phyloP scores from a whole-genome alignment of 768 basidiomycete genomes.

The Rhizopogon sp. region DNA sequence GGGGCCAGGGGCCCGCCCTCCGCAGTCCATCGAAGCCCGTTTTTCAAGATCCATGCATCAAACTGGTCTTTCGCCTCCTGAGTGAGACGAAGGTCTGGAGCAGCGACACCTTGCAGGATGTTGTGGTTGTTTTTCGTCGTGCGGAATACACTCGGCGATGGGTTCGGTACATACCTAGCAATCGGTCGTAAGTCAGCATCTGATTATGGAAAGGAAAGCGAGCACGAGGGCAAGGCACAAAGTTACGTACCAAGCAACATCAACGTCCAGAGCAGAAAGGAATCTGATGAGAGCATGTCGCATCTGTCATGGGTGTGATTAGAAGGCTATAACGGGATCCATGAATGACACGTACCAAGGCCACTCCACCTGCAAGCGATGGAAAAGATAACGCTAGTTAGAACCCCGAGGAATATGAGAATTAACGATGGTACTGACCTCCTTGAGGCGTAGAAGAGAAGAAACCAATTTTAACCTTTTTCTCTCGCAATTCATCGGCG shows the following conservation, averaged over 20 bases:
- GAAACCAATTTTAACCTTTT: slow-evolving; percentile 87
- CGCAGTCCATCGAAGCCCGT: slow-evolving; percentile 83
- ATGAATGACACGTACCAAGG: slow-evolving; percentile 57
- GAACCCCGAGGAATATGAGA: slow-evolving; percentile 8
- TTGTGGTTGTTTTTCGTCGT: slow-evolving; percentile 96
- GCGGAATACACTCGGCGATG: slow-evolving; percentile 85
- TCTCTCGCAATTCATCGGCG: slow-evolving; percentile 79
- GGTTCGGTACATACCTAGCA: slow-evolving; percentile 80
- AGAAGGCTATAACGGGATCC: not conserved
- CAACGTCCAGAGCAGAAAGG: slow-evolving; percentile 73
- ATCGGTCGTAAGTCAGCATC: slow-evolving; percentile 2
- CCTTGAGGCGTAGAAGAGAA: slow-evolving; percentile 96
- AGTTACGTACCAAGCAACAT: slow-evolving; percentile 69
- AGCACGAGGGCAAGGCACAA: not conserved
- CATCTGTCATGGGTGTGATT: slow-evolving; percentile 51
- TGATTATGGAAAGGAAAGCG: not conserved
- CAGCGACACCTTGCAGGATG: slow-evolving; percentile 89
- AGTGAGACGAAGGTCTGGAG: slow-evolving; percentile 71
- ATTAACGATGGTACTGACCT: slow-evolving; percentile 40
- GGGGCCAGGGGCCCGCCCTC: slow-evolving; percentile 80
- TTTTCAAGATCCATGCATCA: slow-evolving; percentile 86
- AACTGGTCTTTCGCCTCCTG: slow-evolving; percentile 76
- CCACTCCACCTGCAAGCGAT: slow-evolving; percentile 72
- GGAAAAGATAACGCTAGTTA: slow-evolving; percentile 18
- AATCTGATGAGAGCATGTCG: slow-evolving; percentile 91